Percentiles rank a stretch among this genome's conserved stretches.
Evolutionary conservation across 1,284 basidiomycete species (phyloP).

Genomic region (Somion occarium): DNA sequence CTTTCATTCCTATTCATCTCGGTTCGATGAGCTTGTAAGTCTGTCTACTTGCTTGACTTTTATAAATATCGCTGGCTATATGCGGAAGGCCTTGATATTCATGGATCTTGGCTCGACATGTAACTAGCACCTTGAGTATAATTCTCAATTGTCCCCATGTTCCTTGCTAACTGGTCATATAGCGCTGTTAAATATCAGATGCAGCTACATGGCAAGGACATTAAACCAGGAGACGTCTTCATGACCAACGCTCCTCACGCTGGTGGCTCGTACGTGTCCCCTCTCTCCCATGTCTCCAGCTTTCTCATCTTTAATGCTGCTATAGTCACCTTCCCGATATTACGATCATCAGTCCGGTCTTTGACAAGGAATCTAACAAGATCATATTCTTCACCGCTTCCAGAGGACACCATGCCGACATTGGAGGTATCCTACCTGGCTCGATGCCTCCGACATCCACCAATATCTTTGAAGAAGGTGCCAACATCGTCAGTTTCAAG

Average conservation of each 20-base stretch:
- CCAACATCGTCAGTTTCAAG: conserved; percentile 90
- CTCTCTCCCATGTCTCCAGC: background rate
- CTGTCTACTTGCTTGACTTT: background rate
- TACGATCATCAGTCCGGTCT: conserved; percentile 88
- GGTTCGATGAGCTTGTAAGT: conserved; percentile 83
- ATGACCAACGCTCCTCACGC: conserved; percentile 90
- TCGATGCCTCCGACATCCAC: conserved; percentile 95
- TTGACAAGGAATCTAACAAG: conserved; percentile 54
- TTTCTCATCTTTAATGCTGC: too few relatives aligned
- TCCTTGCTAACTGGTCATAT: too few relatives aligned
- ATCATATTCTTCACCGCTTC: conserved; percentile 94
- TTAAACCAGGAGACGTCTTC: conserved; percentile 85
- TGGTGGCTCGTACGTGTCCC: conserved; percentile 68
- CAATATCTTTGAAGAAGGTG: conserved; percentile 91
- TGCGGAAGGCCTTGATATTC: too few relatives aligned
- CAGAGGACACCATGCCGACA: conserved; percentile 84
- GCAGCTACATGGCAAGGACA: conserved; percentile 58
- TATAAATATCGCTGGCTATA: too few relatives aligned
- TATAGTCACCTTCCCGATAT: conserved; percentile 79
- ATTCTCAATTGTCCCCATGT: too few relatives aligned
- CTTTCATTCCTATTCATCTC: conserved; percentile 79
- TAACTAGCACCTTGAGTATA: too few relatives aligned
- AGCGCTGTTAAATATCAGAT: conserved; percentile 91
- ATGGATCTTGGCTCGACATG: too few relatives aligned
- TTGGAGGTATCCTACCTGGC: conserved; percentile 73